phyloP scores from a whole-genome alignment of 148 eudicot species.

The Vaccinium corymbosum region DNA sequence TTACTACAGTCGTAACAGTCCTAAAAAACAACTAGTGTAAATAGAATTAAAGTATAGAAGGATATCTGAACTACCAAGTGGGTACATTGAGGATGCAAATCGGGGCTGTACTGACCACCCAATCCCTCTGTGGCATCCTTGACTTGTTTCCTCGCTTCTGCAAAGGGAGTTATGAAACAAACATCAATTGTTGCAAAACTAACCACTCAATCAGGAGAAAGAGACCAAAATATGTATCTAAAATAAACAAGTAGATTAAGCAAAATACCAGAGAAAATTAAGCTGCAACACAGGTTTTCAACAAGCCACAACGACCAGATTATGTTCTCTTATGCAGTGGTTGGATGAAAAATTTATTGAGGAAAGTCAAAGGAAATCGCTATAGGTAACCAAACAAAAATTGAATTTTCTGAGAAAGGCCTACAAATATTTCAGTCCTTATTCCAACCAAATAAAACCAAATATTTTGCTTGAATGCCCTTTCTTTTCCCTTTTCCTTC shows the following conservation, averaged over 20 bases:
- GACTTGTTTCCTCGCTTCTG: conserved; percentile 79
- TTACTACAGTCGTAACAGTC: background rate
- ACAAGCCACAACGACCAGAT: background rate
- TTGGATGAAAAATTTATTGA: background rate
- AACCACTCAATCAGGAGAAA: background rate
- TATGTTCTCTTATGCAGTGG: background rate
- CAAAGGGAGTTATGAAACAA: conserved; percentile 18
- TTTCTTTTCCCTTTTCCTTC: conserved; percentile 1
- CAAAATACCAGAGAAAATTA: background rate
- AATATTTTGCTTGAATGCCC: background rate
- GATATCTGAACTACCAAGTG: conserved; percentile 93
- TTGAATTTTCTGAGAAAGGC: background rate
- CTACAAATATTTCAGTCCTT: background rate
- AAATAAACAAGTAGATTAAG: conserved; percentile 3
- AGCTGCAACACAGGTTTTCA: background rate
- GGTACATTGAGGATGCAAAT: conserved; percentile 75
- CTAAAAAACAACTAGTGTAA: background rate
- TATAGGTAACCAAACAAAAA: background rate
- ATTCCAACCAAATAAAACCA: background rate
- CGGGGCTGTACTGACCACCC: conserved; percentile 75
- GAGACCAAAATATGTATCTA: background rate
- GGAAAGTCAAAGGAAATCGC: background rate
- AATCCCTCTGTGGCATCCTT: conserved; percentile 73
- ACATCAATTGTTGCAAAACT: conserved; percentile 1
- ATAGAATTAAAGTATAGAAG: conserved; percentile 23